phyloP scores from a whole-genome alignment of 192 early-diverging fungal species.

The Podila verticillata region DNA sequence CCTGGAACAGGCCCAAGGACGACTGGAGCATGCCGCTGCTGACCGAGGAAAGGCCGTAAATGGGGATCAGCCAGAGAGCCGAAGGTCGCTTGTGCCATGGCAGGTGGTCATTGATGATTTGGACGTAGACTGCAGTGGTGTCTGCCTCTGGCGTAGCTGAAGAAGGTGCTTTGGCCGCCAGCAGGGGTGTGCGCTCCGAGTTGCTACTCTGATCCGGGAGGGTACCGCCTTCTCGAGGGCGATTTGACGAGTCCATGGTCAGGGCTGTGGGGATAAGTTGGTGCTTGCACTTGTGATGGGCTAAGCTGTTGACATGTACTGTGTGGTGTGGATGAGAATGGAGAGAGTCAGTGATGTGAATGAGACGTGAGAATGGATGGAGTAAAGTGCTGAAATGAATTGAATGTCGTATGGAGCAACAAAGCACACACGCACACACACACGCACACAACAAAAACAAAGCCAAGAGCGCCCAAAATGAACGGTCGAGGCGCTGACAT shows the following conservation, averaged over 20 bases:
- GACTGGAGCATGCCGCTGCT: constrained; percentile 34
- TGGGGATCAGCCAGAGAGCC: constrained; percentile 32
- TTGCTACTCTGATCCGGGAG: background rate
- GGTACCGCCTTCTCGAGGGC: background rate
- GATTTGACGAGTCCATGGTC: background rate
- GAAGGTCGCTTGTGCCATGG: constrained; percentile 45
- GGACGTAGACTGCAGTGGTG: constrained; percentile 19
- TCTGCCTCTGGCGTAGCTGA: background rate
- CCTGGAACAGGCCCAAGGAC: constrained; percentile 36
- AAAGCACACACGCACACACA: no score
- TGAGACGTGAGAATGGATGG: no score
- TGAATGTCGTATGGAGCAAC: no score
- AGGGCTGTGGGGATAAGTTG: background rate
- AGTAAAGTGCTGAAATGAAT: no score
- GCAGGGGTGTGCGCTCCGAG: background rate
- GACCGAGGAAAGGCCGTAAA: constrained; percentile 32
- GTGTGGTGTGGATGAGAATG: no score
- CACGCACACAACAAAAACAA: no score
- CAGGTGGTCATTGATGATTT: constrained; percentile 22
- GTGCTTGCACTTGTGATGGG: no score
- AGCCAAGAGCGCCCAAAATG: no score
- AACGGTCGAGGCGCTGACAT: no score
- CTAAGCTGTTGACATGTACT: no score
- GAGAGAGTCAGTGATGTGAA: no score
- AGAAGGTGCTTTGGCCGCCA: background rate